Evolutionary conservation across 352 stramenopile genomes (phyloP), one percentile per base, ranked within the genome.

Genomic region (Stramenopiles sp.): DNA sequence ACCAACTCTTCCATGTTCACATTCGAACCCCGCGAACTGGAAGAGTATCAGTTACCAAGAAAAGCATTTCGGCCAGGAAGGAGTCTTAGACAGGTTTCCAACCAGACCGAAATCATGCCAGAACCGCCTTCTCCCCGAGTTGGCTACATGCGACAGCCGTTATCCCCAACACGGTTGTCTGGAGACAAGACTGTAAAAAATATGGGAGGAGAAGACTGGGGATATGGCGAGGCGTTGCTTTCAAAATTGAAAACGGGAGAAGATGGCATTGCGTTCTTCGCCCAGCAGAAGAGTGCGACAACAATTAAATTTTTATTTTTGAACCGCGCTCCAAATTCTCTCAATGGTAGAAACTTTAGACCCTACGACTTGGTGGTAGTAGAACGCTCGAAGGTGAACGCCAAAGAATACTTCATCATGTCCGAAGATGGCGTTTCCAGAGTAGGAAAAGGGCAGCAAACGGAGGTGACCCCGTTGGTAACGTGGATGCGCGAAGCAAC

Each of bases 251-350:
- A 77, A 33, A 85, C 85, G 0, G 88, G 89, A 1, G 89, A 96
- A 77, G 91, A 97, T 74, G 84, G 88, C 0, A 94, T 97, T 33
- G 88, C 92, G 0, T 97, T 96, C 75, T 97, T 97, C 49, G 90
- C 89, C 0, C 85, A 90, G 69, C 90, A 95, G 77, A 89, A 90
- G 31, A 87, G 88, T 0, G 87, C 90, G 48, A 93, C 82, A 68
- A 86, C 90, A 69, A 90, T 96, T 74, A 97, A 97, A 81, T 97
- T 97, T 74, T 89, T 97, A 32, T 88, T 96, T 75, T 75, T 96
- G 1, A 93, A 96, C 68, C 85, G 88, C 25, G 85, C 87, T 0
- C 74, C 84, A 4, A n/a, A n/a, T n/a, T n/a, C n/a, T n/a, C 25
- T 18, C 25, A 85, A 81, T 0, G 81, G 83, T 1, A 79, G 89